Percentiles rank a stretch among this genome's conserved stretches.
Evolutionary conservation across 257 asterid genomes (phyloP).

Genomic region (Schizonepeta tenuifolia): DNA sequence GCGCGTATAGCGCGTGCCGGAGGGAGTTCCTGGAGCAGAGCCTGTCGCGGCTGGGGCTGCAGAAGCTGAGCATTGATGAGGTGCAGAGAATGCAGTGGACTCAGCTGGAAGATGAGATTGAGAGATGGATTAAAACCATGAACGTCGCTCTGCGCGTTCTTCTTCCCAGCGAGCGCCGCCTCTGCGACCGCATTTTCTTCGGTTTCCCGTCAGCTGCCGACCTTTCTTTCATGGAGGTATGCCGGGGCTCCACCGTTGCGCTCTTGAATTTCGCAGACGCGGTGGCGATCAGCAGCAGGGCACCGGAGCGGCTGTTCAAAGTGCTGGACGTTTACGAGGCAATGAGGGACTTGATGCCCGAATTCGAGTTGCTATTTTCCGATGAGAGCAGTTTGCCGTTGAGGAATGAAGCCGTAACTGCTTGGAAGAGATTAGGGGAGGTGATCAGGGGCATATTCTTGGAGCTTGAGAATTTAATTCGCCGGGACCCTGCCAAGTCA

Average conservation of each 20-base stretch:
- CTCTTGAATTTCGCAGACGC: constrained; percentile 82
- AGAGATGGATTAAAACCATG: constrained; percentile 74
- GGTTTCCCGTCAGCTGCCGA: constrained; percentile 68
- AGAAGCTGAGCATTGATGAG: constrained; percentile 73
- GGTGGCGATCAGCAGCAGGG: constrained; percentile 73
- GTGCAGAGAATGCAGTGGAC: constrained; percentile 83
- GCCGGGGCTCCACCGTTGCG: constrained; percentile 64
- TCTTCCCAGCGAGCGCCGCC: constrained; percentile 79
- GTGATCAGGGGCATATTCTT: constrained; percentile 73
- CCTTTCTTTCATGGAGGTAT: constrained; percentile 68
- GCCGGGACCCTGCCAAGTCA: constrained; percentile 74
- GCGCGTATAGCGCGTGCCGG: constrained; percentile 62
- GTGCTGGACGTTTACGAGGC: constrained; percentile 86
- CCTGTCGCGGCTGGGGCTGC: constrained; percentile 65
- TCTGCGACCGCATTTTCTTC: constrained; percentile 68
- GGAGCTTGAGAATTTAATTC: constrained; percentile 86
- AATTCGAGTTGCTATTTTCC: constrained; percentile 66
- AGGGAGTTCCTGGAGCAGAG: constrained; percentile 76
- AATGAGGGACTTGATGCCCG: constrained; percentile 77
- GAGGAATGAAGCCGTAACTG: constrained; percentile 66
- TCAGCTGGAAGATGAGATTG: constrained; percentile 78
- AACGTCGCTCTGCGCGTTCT: constrained; percentile 63
- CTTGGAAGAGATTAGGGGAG: constrained; percentile 81
- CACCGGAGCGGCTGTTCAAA: constrained; percentile 85
- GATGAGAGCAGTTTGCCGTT: constrained; percentile 57